Evolutionary conservation across 768 basidiomycete species (phyloP), one percentile per base, ranked within the genome.

Genomic region (Boletus subparvulus): DNA sequence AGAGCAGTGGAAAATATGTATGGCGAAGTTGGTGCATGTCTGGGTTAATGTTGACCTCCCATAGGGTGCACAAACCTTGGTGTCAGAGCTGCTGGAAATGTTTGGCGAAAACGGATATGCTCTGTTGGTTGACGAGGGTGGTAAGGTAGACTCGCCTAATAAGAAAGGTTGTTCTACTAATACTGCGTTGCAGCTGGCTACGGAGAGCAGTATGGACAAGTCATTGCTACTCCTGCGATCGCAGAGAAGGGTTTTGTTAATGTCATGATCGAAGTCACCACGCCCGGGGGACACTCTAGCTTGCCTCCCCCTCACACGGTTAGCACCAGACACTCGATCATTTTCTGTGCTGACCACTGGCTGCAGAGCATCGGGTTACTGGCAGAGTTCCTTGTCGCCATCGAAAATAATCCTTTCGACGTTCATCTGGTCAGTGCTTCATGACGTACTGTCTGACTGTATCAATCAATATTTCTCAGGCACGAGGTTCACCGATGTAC

Each of bases 111-210:
- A 92, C 64, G 80, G 83, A 5, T 84, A 92, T 66, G 84, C 89
- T 0, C 78, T 96, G 67, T 70, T 97, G 44, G 78, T 98, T 35
- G 95, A 98, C 65, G 95, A 98, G 77, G 94, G 94, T 35, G 83
- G 91, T 85, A 69, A 64, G 75, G 69, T 28, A 35, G 43, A 36
- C 12, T 8, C 39, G 56, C 45, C 14, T 37, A 3, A n/a, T 43
- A 13, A 43, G n/a, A 28, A 33, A 47, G 17, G 28, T 16, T 6
- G 17, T 16, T 16, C 4, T 48, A 24, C 50, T 56, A 50, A 55
- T 30, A 44, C 4, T 40, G 14, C n/a, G 14, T 50, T 43, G 30
- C 58, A 77, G 86, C 79, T 51, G 81, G 82, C 26, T 85, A 80
- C 47, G 62, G 64, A 1, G 77, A 84, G 39, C 63, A 74, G 33